A percentile compares a stretch with the other conserved stretches of the same genome.
Evolutionary conservation across 805 yeast species (phyloP).

Genomic region (Kluyveromyces nonfermentans): DNA sequence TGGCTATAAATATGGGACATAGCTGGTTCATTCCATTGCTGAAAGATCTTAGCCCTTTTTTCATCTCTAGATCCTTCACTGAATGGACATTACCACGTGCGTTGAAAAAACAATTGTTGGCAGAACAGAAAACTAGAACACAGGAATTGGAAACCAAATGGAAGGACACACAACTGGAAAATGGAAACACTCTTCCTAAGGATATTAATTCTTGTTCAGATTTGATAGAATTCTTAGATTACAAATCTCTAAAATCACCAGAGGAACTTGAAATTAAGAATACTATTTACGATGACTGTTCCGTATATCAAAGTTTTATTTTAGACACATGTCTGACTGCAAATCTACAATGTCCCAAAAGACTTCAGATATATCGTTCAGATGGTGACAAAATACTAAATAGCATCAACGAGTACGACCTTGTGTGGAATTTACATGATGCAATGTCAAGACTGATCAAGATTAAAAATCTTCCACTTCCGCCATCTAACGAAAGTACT

Average conservation of each 20-base stretch:
- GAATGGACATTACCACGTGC: constrained; percentile 21
- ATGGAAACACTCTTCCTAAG: constrained; percentile 13
- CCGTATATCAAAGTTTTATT: constrained; percentile 20
- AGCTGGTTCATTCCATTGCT: constrained; percentile 31
- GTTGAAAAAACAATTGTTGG: constrained; percentile 17
- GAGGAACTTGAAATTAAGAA: constrained; percentile 14
- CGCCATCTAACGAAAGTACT: constrained; percentile 4
- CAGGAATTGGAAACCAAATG: constrained; percentile 23
- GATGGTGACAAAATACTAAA: constrained; percentile 22
- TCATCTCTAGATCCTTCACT: constrained; percentile 32
- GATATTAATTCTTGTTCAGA: constrained; percentile 14
- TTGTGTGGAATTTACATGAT: constrained; percentile 37
- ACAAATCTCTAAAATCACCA: constrained; percentile 16
- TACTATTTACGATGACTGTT: constrained; percentile 23
- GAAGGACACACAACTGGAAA: constrained; percentile 8
- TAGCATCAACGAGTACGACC: constrained; percentile 30
- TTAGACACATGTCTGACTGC: constrained; percentile 20
- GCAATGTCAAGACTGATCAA: constrained; percentile 28
- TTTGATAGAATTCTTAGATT: constrained; percentile 19
- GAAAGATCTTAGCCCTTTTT: constrained; percentile 38
- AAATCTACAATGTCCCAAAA: constrained; percentile 15
- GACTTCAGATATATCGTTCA: constrained; percentile 11
- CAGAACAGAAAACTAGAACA: constrained; percentile 19
- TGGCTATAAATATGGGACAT: constrained; percentile 42
- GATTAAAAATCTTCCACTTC: constrained; percentile 26